A percentile compares a stretch with the other conserved stretches of the same genome.
Evolutionary conservation across 108 stramenopile species (phyloP).

Genomic region (Chaetoceros tenuissimus): DNA sequence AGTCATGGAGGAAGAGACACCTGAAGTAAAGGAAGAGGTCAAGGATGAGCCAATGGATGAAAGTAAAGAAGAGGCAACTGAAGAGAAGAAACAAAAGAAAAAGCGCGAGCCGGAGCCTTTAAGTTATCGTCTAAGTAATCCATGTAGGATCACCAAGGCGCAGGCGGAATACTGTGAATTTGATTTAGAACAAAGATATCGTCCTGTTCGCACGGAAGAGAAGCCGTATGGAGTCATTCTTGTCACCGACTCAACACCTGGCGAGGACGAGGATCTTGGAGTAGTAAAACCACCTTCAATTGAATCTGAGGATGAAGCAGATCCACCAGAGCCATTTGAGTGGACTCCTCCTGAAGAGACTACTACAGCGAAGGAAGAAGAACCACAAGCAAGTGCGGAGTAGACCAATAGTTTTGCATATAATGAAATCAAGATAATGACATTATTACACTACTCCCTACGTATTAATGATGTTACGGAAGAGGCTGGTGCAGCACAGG

Average conservation of each 20-base stretch:
- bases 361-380: slow-evolving; percentile 1
- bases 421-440: no score
- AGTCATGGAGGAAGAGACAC: slow-evolving; percentile 37
- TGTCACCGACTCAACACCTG: slow-evolving; percentile 77
- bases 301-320: slow-evolving; percentile 78
- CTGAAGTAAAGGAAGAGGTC: slow-evolving; percentile 30
- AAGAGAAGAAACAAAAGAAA: slow-evolving; percentile 64
- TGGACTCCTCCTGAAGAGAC: slow-evolving; percentile 55
- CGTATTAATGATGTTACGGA: no score
- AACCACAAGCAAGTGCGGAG: no score
- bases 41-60: slow-evolving; percentile 39
- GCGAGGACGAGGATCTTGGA: slow-evolving; percentile 78
- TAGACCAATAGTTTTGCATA: no score
- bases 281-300: slow-evolving; percentile 67
- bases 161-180: slow-evolving; percentile 67
- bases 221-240: slow-evolving; percentile 79
- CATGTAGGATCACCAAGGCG: slow-evolving; percentile 70
- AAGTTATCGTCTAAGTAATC: slow-evolving; percentile 65
- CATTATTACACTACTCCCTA: no score
- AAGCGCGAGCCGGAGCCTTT: slow-evolving; percentile 80
- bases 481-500: no score
- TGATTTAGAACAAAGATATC: slow-evolving; percentile 75
- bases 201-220: slow-evolving; percentile 68
- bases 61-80: slow-evolving; percentile 45
- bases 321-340: slow-evolving; percentile 81